Evolutionary conservation across 2,329 filamentous ascomycete genomes (phyloP), one percentile per base, ranked within the genome.

Genomic region (Alternaria triticimaculans): DNA sequence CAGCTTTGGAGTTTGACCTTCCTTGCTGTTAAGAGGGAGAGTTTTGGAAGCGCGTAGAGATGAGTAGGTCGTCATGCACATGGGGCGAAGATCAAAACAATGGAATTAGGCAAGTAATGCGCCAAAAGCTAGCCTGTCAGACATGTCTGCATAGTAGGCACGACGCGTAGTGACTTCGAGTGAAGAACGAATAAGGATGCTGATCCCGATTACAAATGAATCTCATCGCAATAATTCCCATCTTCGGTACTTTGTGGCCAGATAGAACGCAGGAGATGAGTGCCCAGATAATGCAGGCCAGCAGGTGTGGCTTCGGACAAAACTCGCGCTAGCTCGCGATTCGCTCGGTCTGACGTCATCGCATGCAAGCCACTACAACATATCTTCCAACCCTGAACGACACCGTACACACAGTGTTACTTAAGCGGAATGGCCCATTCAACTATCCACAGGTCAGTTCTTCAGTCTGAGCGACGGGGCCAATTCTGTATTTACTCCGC

Each of bases 1-100:
- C 87, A 88, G 75, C 78, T 88, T 20, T 88, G 86, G 87, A 87
- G 85, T 66, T 79, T 88, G 77, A 85, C 85, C 0, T 88, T 88
- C 68, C 77, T 88, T 67, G 85, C 86, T n/a, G 82, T 88, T 12
- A 82, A 71, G 67, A 80, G 83, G 66, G 80, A 85, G 65, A 56
- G 58, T 10, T 73, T 71, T 58, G 26, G 41, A 5, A 37, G 15
- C n/a, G 15, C 3, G 20, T 49, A 37, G 48, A 45, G 12, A 45
- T 45, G 11, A 20, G 5, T 4, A 1, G 20, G 18, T 9, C 3
- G n/a, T 5, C 14, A 10, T 21, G 21, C 3, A 21, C 21, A 21
- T 21, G 21, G 21, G 21, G 21, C 21, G 21, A 21, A 21, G 21
- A 21, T 21, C 5, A 21, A 21, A 5, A 21, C 21, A 21, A 21